Evolutionary conservation across 306 rosid genomes (phyloP).

Genomic region (Rubus parviflorus): DNA sequence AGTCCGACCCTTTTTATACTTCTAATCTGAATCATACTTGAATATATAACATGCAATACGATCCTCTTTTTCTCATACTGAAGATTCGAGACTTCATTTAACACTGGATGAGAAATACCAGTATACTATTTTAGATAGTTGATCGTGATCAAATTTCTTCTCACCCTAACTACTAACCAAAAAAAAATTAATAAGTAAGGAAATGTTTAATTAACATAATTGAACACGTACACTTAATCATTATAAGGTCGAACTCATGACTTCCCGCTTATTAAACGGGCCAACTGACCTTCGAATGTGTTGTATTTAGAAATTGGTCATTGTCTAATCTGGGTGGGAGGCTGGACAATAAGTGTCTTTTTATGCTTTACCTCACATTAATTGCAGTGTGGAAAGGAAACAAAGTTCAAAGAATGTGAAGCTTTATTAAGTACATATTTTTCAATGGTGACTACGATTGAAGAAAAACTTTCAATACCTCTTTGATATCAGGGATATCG

Average conservation of each 20-base stretch:
- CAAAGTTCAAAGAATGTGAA: background rate
- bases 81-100: background rate
- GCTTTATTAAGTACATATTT: background rate
- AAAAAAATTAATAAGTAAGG: too few species aligned
- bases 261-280: too few species aligned
- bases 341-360: background rate
- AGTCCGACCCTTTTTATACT: too few species aligned
- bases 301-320: background rate
- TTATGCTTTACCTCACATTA: background rate
- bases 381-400: constrained; percentile 1
- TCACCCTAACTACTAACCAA: too few species aligned
- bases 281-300: too few species aligned
- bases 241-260: too few species aligned
- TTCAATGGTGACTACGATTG: background rate
- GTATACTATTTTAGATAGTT: background rate
- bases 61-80: too few species aligned
- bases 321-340: background rate
- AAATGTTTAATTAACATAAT: too few species aligned
- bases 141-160: too few species aligned
- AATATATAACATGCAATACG: too few species aligned
- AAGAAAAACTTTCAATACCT: background rate
- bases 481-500: background rate
- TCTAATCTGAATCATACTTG: too few species aligned
- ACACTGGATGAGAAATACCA: background rate
- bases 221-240: too few species aligned